Evolutionary conservation across 768 basidiomycete genomes (phyloP), one percentile per base, ranked within the genome.

Genomic region (Naganishia vaughanmartiniae): DNA sequence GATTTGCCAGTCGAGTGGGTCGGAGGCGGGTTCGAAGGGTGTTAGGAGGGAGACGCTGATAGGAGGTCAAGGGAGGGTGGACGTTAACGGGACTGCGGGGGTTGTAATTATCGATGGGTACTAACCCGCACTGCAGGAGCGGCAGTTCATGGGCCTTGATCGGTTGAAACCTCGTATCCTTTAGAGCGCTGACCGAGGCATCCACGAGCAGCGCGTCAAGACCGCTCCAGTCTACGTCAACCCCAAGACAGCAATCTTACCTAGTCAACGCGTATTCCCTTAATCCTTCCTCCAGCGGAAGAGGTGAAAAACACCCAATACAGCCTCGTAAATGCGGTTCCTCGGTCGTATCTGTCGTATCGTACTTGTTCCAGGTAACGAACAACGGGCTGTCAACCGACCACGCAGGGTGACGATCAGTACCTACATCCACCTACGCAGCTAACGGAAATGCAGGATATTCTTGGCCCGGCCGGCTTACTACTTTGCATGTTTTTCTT

Each of bases 1-100:
- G 76, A 95, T 81, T 3, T 87, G 89, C 95, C 95, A 99, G 83
- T 93, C 93, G 67, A 96, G 87, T 77, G 95, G 94, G 39, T 88
- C 87, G 33, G 84, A 78, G 60, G 88, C 91, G 76, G 89, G 86
- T 83, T 93, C 92, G 80, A 97, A 96, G 79, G 97, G 87, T 17
- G 94, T 97, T 73, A 99, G 86, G 75, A 99, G 85, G 54, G 94
- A 97, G 70, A 98, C 84, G 70, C 94, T 95, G 79, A 10, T 48
- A 45, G 53, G 9, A 12, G 46, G 48, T 45, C 6, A 36, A 42
- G 15, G n/a, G 21, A 31, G 48, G 56, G 28, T 0, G 66, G 54
- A 42, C 30, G 21, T 28, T 15, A 42, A 31, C 14, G 28, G 12
- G 42, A 53, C 36, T 28, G 26, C 11, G 1, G 55, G 12, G 66